These are phyloP conservation scores for Pseudogymnoascus sp. DNA, from an alignment of 2,329 filamentous ascomycete genomes.

Conservation along the genomic window DNA sequence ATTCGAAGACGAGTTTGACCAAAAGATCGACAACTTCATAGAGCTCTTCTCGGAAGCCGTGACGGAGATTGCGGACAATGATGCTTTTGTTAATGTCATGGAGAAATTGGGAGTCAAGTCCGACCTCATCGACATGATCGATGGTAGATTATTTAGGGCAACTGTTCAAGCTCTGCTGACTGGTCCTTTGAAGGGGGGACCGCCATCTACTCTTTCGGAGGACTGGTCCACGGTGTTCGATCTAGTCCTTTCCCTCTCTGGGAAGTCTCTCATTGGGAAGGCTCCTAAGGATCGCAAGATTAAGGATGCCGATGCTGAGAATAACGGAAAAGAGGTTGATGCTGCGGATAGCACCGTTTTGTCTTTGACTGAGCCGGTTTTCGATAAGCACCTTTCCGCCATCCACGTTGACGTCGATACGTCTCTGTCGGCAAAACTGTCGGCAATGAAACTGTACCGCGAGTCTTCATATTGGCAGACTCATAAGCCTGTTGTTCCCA, in stretches of 20 bases:
- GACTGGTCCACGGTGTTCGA: conserved; percentile 19
- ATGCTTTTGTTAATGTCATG: conserved; percentile 15
- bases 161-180: conserved; percentile 23
- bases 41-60: conserved; percentile 29
- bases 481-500: conserved; percentile 39
- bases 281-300: conserved; percentile 19
- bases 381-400: conserved; percentile 38
- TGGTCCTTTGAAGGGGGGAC: conserved; percentile 12
- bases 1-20: conserved; percentile 26
- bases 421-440: conserved; percentile 18
- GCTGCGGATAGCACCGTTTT: conserved; percentile 28
- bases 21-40: conserved; percentile 32
- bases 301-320: conserved; percentile 14
- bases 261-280: conserved; percentile 9
- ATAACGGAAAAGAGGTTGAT: conserved; percentile 14
- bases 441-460: conserved; percentile 33
- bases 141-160: conserved; percentile 39
- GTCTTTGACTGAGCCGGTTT: conserved; percentile 39
- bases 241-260: conserved; percentile 11
- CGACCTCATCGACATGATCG: conserved; percentile 47
- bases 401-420: conserved; percentile 32
- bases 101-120: conserved; percentile 23
- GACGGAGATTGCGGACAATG: conserved; percentile 29
- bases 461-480: conserved; percentile 57
- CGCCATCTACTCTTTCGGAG: conserved; percentile 15